These are phyloP conservation scores for Crucihimalaya himalaica DNA, from an alignment of 345 rosid species.

Conservation along the genomic window DNA sequence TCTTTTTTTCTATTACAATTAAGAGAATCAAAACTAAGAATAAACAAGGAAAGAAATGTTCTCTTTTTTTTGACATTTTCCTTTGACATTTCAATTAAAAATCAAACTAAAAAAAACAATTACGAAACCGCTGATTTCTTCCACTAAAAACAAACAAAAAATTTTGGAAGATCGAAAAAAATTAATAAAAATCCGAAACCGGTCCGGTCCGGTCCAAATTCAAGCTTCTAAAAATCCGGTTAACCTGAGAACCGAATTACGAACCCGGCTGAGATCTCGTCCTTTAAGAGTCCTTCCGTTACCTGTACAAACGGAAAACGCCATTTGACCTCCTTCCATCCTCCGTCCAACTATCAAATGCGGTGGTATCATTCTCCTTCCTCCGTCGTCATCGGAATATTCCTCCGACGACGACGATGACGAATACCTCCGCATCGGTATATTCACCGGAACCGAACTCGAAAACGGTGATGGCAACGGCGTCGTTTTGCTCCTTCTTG, in stretches of 20 bases:
- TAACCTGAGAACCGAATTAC: conserved; percentile 80
- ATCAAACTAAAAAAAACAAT: conserved; percentile 20
- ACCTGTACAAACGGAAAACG: conserved; percentile 76
- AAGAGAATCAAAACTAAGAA: conserved; percentile 24
- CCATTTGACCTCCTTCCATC: conserved; percentile 59
- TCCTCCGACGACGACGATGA: conserved; percentile 30
- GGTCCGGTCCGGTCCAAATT: conserved; percentile 17
- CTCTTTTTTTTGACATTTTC: conserved; percentile 31
- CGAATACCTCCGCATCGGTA: conserved; percentile 34
- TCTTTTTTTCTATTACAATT: conserved; percentile 13
- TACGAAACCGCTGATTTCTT: conserved; percentile 22
- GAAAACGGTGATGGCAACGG: conserved; percentile 15
- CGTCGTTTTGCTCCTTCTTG: conserved; percentile 27
- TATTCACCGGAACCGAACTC: conserved; percentile 45
- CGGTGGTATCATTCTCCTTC: conserved; percentile 43
- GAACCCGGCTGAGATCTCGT: conserved; percentile 69
- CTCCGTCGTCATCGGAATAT: conserved; percentile 36
- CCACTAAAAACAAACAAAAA: background rate
- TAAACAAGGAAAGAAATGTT: conserved; percentile 26
- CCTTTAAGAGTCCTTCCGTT: conserved; percentile 92
- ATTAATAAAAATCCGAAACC: background rate
- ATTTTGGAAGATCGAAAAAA: conserved; percentile 4
- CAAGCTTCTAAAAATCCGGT: conserved; percentile 86
- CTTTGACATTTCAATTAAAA: conserved; percentile 30
- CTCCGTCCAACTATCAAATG: conserved; percentile 45